These are phyloP conservation scores for Theobroma grandiflorum DNA, from an alignment of 441 rosid genomes.

Conservation along the genomic window DNA sequence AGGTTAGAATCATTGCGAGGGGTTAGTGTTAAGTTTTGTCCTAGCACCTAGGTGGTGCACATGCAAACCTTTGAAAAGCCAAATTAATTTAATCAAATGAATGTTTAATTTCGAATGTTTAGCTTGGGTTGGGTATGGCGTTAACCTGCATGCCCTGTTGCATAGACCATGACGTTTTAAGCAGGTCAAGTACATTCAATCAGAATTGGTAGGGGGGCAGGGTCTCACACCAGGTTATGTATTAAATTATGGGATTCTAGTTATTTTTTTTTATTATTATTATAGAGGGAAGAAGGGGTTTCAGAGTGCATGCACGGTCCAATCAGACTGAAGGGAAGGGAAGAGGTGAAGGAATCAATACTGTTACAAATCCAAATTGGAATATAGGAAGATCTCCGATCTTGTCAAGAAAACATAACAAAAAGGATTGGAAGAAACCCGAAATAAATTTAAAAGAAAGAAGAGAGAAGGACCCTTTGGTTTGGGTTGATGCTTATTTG, in stretches of 20 bases:
- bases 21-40: conserved; percentile 1
- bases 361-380: conserved; percentile 39
- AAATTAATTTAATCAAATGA: background rate
- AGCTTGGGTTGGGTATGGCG: too few relatives aligned
- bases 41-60: background rate
- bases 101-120: background rate
- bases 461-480: background rate
- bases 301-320: conserved; percentile 7
- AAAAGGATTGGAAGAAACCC: conserved; percentile 7
- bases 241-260: background rate
- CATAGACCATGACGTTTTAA: background rate
- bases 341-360: conserved; percentile 18
- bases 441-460: background rate
- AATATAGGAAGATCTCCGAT: conserved; percentile 35
- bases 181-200: background rate
- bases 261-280: too few relatives aligned
- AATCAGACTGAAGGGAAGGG: background rate
- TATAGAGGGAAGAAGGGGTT: background rate
- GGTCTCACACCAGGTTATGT: background rate
- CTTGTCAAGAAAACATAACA: conserved; percentile 24
- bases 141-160: too few relatives aligned
- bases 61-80: background rate
- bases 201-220: background rate
- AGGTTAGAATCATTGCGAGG: conserved; percentile 9
- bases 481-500: conserved; percentile 21